Evolutionary conservation across 805 yeast genomes (phyloP).

Genomic region (baker's yeast (Saccharomyces cerevisiae)): DNA sequence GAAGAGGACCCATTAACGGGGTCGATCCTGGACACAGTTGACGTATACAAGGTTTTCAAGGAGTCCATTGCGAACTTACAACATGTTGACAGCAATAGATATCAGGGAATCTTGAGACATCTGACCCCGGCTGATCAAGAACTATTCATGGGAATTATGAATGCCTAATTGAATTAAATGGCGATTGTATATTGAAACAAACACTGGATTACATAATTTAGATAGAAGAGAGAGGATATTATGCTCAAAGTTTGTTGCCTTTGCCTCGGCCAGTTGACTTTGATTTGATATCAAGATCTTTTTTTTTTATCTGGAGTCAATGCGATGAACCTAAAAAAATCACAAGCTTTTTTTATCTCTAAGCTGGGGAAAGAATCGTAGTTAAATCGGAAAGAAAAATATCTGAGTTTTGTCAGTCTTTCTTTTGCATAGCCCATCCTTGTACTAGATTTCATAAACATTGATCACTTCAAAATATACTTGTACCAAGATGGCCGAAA

Average conservation of each 20-base stretch:
- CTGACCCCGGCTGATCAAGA: constrained; percentile 32
- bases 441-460: background rate
- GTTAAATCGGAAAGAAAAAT: background rate
- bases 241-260: background rate
- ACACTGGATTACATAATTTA: background rate
- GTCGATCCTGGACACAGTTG: constrained; percentile 69
- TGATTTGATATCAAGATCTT: background rate
- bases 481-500: constrained; percentile 22
- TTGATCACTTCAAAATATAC: background rate
- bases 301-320: background rate
- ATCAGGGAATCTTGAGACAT: constrained; percentile 40
- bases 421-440: background rate
- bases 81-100: constrained; percentile 39
- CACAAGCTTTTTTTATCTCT: background rate
- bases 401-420: background rate
- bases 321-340: background rate
- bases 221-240: background rate
- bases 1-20: constrained; percentile 76
- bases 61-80: constrained; percentile 44
- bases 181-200: background rate
- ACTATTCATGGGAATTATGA: constrained; percentile 15
- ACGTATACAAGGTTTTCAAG: constrained; percentile 61
- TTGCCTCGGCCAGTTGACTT: background rate
- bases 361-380: background rate
- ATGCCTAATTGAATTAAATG: background rate